Conservation (phyloP, 345 rosid genomes). For the Eucalyptus erythrocorys region DNA sequence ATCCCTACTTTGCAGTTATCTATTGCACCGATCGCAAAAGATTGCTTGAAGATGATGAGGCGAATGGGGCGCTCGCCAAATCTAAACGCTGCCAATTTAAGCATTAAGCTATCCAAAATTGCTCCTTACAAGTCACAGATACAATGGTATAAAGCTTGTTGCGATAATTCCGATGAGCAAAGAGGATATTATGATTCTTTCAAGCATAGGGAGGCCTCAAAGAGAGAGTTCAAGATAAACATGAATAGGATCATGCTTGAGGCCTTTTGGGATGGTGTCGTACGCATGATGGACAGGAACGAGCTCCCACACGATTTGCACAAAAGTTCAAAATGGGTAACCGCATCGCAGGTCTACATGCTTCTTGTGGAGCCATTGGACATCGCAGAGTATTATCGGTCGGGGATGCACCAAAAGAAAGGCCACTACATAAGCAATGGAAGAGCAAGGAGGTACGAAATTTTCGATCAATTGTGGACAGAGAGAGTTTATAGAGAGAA, state of each 20-base stretch:
- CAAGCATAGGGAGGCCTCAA: no score
- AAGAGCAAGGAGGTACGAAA: slow-evolving; percentile 56
- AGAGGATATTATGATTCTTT: no score
- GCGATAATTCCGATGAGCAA: background rate
- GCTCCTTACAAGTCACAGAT: background rate
- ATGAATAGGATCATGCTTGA: no score
- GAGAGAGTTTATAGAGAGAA: background rate
- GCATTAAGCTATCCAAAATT: background rate
- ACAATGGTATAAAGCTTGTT: slow-evolving; percentile 1
- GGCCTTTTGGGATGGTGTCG: no score
- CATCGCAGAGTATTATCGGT: no score
- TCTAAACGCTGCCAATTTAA: slow-evolving; percentile 1
- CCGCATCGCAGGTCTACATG: no score
- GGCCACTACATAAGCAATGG: slow-evolving; percentile 47
- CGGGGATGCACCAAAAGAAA: background rate
- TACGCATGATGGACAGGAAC: no score
- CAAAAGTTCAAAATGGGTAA: no score
- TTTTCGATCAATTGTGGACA: slow-evolving; percentile 62
- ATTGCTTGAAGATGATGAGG: background rate
- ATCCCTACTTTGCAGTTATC: background rate
- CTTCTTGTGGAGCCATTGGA: no score
- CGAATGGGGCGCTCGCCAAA: background rate
- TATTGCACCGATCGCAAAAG: background rate
- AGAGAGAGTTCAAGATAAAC: no score
- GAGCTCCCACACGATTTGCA: no score